Evolutionary conservation across 2,329 filamentous ascomycete species (phyloP), one percentile per base, ranked within the genome.

Genomic region (Claviceps sp.): DNA sequence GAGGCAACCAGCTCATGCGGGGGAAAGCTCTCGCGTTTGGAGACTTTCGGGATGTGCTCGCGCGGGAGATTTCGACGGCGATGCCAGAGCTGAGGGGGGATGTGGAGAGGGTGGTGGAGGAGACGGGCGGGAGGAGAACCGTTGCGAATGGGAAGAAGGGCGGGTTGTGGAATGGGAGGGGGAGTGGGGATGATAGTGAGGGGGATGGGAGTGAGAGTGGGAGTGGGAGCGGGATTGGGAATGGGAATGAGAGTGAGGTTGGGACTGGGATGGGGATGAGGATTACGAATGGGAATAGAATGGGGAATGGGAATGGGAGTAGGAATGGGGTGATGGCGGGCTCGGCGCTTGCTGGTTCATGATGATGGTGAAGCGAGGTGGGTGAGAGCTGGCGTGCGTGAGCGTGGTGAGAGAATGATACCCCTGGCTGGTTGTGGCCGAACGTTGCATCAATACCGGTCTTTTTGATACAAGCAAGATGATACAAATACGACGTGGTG

Each of bases 1-100:
- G 81, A 47, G 73, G 76, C 42, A 86, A 86, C 69, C 82, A 85
- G 72, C 69, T 82, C 55, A 75, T 83, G 70, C 73, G 76, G 59
- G 82, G 82, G 52, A 85, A 85, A 71, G 71, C 75, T 65, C 64
- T 68, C 59, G 82, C 81, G 38, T 86, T 85, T 62, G 71, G 64
- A 11, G 59, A 66, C 34, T 84, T 86, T 62, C 70, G 81, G 50
- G 80, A 85, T 65, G 71, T 80, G 24, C 69, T 86, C 2, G 82
- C 81, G 13, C 70, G 70, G 50, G 73, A 82, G 64, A 78, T 83
- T 64, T 68, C 67, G 41, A 64, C 64, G 41, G 77, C 78, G 18
- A 73, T 82, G 72, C 80, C 80, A 6, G 81, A 83, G 73, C 61
- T 82, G 57, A 61, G 67, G 37, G 72, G 68, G 2, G 79, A 83